Evolutionary conservation across 371 early-diverging fungal species (phyloP).

Genomic region (Cokeromyces recurvatus): DNA sequence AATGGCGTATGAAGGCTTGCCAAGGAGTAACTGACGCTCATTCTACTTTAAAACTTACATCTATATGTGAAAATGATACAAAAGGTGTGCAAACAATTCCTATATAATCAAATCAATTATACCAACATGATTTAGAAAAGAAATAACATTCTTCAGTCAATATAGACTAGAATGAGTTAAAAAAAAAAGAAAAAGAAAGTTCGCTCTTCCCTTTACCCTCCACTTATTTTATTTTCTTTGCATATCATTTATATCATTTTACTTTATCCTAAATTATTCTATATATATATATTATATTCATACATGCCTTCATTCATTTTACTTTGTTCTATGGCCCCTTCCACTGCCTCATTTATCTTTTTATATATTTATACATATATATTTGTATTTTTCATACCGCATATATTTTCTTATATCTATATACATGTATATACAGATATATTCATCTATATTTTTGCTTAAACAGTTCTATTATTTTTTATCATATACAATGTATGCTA

Average conservation of each 20-base stretch:
- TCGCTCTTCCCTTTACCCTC: neutral
- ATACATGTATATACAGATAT: too few relatives aligned
- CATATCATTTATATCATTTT: neutral
- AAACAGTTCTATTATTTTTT: too few relatives aligned
- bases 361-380: neutral
- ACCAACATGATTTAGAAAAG: constrained; percentile 18
- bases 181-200: too few relatives aligned
- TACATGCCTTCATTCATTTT: too few relatives aligned
- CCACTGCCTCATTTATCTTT: neutral
- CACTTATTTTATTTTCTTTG: neutral
- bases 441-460: too few relatives aligned
- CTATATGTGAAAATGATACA: constrained; percentile 24
- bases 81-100: constrained; percentile 13
- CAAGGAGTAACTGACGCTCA: constrained; percentile 21
- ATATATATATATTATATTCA: too few relatives aligned
- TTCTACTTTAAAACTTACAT: constrained; percentile 25
- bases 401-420: too few relatives aligned
- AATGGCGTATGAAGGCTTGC: constrained; percentile 24
- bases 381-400: constrained; percentile 1
- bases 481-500: too few relatives aligned
- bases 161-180: constrained; percentile 27
- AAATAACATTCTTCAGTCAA: constrained; percentile 29
- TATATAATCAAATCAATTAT: constrained; percentile 12
- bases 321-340: too few relatives aligned
- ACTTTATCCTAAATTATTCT: neutral